Evolutionary conservation across 73 alveolate species (phyloP).

Genomic region (Uronychia binucleata): DNA sequence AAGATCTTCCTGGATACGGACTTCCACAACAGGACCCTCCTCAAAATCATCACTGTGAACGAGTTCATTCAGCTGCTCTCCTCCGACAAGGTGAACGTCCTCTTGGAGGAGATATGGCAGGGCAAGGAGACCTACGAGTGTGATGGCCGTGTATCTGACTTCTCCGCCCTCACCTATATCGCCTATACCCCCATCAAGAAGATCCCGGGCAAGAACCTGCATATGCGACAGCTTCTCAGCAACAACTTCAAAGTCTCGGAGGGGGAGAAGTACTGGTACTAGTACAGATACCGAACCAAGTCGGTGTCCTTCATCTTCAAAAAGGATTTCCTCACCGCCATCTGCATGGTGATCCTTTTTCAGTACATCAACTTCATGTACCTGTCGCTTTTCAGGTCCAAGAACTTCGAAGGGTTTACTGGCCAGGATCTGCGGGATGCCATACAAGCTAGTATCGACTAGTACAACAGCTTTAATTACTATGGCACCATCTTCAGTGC

Average conservation of each 20-base stretch:
- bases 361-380: constrained; percentile 50
- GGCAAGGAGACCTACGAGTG: constrained; percentile 63
- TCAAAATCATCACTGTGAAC: constrained; percentile 52
- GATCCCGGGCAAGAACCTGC: constrained; percentile 36
- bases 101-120: constrained; percentile 65
- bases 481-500: constrained; percentile 39
- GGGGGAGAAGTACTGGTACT: constrained; percentile 54
- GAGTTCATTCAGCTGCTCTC: constrained; percentile 41
- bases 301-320: constrained; percentile 42
- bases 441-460: constrained; percentile 16
- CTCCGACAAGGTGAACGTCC: constrained; percentile 38
- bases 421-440: constrained; percentile 1
- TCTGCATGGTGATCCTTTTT: constrained; percentile 31
- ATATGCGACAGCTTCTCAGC: constrained; percentile 13
- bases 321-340: constrained; percentile 45
- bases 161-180: constrained; percentile 34
- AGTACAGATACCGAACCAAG: constrained; percentile 38
- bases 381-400: constrained; percentile 26
- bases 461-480: constrained; percentile 24
- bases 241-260: constrained; percentile 27
- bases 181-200: constrained; percentile 26
- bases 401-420: constrained; percentile 11
- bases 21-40: constrained; percentile 55
- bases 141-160: constrained; percentile 58
- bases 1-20: constrained; percentile 56